phyloP scores from a whole-genome alignment of 805 yeast genomes.

The Saccharomycopsis fermentans region DNA sequence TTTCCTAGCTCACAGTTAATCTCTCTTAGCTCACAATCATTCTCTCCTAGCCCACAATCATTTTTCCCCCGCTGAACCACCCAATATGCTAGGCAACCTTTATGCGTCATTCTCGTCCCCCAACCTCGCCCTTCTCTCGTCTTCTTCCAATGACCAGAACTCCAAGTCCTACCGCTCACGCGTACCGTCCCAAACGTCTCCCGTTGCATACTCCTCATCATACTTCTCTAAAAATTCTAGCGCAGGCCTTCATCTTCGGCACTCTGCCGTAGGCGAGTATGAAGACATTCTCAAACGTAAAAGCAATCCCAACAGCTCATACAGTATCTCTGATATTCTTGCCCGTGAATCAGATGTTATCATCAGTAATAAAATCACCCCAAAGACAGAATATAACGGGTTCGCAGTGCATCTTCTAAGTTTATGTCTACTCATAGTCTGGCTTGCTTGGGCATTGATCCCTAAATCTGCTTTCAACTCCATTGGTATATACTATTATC shows the following conservation, averaged over 20 bases:
- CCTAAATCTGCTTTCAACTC: constrained; percentile 49
- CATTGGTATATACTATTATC: constrained; percentile 59
- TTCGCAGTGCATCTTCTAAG: constrained; percentile 72
- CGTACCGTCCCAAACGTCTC: neutral
- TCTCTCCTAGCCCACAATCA: no score
- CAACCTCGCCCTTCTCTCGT: constrained; percentile 7
- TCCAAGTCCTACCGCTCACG: neutral
- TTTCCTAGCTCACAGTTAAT: no score
- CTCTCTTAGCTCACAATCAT: no score
- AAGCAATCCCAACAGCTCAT: constrained; percentile 2
- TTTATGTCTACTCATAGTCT: constrained; percentile 42
- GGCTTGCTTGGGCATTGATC: constrained; percentile 64
- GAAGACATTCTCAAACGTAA: constrained; percentile 15
- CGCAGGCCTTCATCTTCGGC: neutral
- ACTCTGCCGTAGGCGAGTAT: constrained; percentile 13
- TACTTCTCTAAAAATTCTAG: neutral
- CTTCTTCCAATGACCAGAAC: neutral
- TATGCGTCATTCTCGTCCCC: constrained; percentile 18
- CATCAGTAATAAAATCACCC: constrained; percentile 42
- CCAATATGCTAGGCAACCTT: constrained; percentile 14
- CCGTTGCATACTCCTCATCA: neutral
- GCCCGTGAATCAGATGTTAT: constrained; percentile 62
- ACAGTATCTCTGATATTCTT: constrained; percentile 36
- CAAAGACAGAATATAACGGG: constrained; percentile 75
- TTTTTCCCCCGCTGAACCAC: neutral